Evolutionary conservation across 2,329 filamentous ascomycete genomes (phyloP).

Genomic region (Pseudogymnoascus sp.): DNA sequence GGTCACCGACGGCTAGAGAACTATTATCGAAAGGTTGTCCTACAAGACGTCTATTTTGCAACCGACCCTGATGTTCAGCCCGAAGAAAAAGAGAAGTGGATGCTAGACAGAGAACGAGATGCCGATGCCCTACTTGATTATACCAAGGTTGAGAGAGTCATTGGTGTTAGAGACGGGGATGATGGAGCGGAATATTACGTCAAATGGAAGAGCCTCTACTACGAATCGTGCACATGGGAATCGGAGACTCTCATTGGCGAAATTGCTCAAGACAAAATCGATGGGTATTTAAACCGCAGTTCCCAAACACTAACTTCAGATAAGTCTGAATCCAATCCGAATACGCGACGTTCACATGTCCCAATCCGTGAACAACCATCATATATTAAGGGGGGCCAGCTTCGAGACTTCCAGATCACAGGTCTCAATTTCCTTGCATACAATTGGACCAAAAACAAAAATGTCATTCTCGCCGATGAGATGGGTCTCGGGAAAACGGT

Average conservation of each 20-base stretch:
- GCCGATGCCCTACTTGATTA: constrained; percentile 83
- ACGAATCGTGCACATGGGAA: constrained; percentile 96
- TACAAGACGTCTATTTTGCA: constrained; percentile 68
- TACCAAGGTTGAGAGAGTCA: constrained; percentile 86
- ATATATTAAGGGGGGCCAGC: constrained; percentile 75
- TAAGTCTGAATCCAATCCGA: constrained; percentile 62
- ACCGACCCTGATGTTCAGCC: constrained; percentile 66
- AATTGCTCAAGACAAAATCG: constrained; percentile 80
- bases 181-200: constrained; percentile 75
- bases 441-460: constrained; percentile 90
- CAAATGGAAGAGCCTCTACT: constrained; percentile 93
- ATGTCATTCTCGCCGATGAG: constrained; percentile 95
- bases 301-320: constrained; percentile 75
- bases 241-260: constrained; percentile 62
- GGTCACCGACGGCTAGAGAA: constrained; percentile 89
- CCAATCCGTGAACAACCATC: constrained; percentile 70
- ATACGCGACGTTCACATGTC: constrained; percentile 64
- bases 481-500: constrained; percentile 99
- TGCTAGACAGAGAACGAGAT: constrained; percentile 86
- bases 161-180: constrained; percentile 71
- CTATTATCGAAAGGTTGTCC: constrained; percentile 78
- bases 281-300: constrained; percentile 78
- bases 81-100: constrained; percentile 87
- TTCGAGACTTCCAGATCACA: constrained; percentile 87
- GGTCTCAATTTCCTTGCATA: constrained; percentile 92